Evolutionary conservation across 2,329 filamentous ascomycete species (phyloP).

Genomic region (Epichloe bromicola): DNA sequence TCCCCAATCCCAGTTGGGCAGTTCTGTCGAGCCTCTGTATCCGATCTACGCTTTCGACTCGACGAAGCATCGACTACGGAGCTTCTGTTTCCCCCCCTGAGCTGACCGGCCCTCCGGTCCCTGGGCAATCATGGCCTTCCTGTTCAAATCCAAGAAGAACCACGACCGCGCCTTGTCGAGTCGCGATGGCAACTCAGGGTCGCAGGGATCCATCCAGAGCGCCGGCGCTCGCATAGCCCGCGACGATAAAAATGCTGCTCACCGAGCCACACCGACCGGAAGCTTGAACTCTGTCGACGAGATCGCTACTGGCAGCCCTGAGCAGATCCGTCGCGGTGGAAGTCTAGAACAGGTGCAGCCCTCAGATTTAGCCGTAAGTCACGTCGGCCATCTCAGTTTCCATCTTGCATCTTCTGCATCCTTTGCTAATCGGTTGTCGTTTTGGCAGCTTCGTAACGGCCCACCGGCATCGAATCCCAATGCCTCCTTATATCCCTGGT

Average conservation of each 20-base stretch:
- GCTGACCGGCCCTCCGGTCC: slow-evolving; percentile 23
- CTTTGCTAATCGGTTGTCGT: neutral
- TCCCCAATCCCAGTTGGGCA: neutral
- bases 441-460: slow-evolving; percentile 43
- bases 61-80: neutral
- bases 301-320: slow-evolving; percentile 45
- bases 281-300: slow-evolving; percentile 63
- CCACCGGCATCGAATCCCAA: slow-evolving; percentile 44
- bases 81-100: neutral
- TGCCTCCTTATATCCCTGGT: slow-evolving; percentile 88
- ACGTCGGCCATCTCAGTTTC: neutral
- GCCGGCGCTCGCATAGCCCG: slow-evolving; percentile 30
- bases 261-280: slow-evolving; percentile 61
- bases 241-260: slow-evolving; percentile 40
- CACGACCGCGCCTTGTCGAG: slow-evolving; percentile 47
- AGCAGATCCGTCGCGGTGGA: slow-evolving; percentile 44
- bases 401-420: neutral
- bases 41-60: neutral
- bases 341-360: slow-evolving; percentile 34
- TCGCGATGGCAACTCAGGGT: slow-evolving; percentile 37
- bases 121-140: slow-evolving; percentile 56
- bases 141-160: slow-evolving; percentile 72
- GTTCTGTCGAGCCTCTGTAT: neutral
- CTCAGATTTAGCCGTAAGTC: slow-evolving; percentile 30
- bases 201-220: slow-evolving; percentile 36